Conservation (phyloP, 2,329 filamentous ascomycete genomes). For the Myriangium duriaei region DNA sequence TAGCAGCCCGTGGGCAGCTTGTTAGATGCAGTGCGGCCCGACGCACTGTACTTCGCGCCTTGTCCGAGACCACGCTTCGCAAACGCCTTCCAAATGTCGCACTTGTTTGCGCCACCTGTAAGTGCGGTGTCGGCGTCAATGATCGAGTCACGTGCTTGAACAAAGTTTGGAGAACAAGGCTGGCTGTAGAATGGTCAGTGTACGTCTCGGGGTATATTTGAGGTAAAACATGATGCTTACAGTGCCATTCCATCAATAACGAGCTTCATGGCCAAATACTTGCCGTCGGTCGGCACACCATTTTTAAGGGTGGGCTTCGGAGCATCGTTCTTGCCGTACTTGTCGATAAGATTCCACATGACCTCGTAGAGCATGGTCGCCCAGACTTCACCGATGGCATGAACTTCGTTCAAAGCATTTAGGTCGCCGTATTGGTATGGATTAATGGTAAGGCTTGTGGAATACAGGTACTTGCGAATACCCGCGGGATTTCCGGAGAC, state of each 20-base stretch:
- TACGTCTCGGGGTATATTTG: not conserved
- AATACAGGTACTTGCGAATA: constrained; percentile 41
- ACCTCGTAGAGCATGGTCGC: constrained; percentile 43
- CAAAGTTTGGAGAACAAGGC: constrained; percentile 44
- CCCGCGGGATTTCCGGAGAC: constrained; percentile 31
- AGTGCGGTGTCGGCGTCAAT: constrained; percentile 42
- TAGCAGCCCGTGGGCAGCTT: constrained; percentile 2
- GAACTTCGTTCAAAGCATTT: constrained; percentile 22
- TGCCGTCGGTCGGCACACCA: constrained; percentile 41
- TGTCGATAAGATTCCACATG: constrained; percentile 46
- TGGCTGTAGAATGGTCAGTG: constrained; percentile 22
- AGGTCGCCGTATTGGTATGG: constrained; percentile 41
- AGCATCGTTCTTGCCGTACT: constrained; percentile 39
- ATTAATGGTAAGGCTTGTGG: constrained; percentile 38
- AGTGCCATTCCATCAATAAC: constrained; percentile 41
- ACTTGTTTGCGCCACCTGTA: constrained; percentile 39
- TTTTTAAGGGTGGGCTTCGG: constrained; percentile 31
- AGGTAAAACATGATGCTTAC: constrained; percentile 13
- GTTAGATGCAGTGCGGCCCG: constrained; percentile 1
- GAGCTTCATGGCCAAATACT: constrained; percentile 40
- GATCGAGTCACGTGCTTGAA: constrained; percentile 43
- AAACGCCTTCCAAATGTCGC: constrained; percentile 43
- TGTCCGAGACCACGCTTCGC: constrained; percentile 44
- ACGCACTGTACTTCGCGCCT: not conserved
- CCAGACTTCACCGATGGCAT: constrained; percentile 42